Percentiles rank a stretch among this genome's conserved stretches.
Conservation (phyloP, 2,329 filamentous ascomycete species). For the Ceratocystis papillata region DNA sequence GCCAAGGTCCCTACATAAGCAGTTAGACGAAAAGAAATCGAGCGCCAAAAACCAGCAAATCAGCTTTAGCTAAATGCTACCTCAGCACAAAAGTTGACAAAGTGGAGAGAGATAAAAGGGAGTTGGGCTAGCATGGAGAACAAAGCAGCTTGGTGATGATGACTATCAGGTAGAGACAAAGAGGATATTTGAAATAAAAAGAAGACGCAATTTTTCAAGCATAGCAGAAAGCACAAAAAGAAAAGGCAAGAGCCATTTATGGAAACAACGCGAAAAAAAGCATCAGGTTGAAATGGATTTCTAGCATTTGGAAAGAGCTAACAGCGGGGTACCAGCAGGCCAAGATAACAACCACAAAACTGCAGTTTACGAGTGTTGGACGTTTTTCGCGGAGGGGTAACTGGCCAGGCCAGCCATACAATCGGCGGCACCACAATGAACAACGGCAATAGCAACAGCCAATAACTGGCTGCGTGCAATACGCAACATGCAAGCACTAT, state of each 20-base stretch:
- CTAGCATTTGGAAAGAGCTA: background rate
- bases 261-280: background rate
- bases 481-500: no score
- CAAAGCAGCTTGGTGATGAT: constrained; percentile 1
- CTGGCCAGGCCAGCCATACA: background rate
- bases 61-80: constrained; percentile 2
- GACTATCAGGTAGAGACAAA: background rate
- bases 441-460: no score
- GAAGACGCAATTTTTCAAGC: background rate
- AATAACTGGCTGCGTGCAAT: no score
- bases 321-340: constrained; percentile 7
- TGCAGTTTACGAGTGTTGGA: background rate
- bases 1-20: background rate
- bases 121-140: background rate
- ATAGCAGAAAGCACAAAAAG: background rate
- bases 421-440: background rate
- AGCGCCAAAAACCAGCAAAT: constrained; percentile 4
- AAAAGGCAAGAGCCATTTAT: background rate
- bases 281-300: background rate
- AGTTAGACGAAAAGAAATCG: background rate
- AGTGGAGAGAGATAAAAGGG: background rate
- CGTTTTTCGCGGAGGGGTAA: background rate
- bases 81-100: background rate
- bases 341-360: background rate
- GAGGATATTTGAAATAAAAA: background rate